phyloP scores from a whole-genome alignment of 73 alveolate genomes.

The Durusdinium trenchii region DNA sequence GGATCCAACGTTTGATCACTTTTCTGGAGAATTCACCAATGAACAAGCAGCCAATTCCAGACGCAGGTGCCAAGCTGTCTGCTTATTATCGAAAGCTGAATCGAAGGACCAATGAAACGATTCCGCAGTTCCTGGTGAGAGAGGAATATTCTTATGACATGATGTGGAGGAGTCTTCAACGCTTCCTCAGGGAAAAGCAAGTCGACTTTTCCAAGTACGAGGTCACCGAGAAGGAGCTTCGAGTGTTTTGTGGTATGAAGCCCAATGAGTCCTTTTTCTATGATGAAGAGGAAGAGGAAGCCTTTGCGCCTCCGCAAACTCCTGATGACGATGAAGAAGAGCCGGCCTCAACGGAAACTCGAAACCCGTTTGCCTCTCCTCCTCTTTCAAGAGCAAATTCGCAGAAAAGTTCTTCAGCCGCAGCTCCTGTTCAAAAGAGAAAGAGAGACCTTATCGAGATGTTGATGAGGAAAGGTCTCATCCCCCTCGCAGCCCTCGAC shows the following conservation, averaged over 20 bases:
- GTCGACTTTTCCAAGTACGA: background rate
- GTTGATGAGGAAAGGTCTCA: conserved; percentile 45
- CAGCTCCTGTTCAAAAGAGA: background rate
- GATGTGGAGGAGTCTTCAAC: conserved; percentile 64
- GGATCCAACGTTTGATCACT: background rate
- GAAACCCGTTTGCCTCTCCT: background rate
- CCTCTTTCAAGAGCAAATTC: background rate
- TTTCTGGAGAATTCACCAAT: conserved; percentile 17
- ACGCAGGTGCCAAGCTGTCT: conserved; percentile 39
- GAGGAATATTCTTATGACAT: background rate
- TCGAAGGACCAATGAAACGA: background rate
- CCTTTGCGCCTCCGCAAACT: background rate
- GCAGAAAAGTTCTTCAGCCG: background rate
- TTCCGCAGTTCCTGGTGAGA: conserved; percentile 33
- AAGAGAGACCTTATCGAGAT: background rate
- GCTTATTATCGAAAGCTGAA: conserved; percentile 12
- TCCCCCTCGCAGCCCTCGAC: conserved; percentile 37
- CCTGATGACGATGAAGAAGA: background rate
- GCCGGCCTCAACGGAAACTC: background rate
- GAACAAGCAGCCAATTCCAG: conserved; percentile 58
- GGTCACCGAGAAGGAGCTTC: background rate
- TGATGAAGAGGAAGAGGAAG: background rate
- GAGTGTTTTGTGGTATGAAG: conserved; percentile 4
- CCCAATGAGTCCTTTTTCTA: background rate
- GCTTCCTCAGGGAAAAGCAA: background rate